These are phyloP conservation scores for Beverwykella pulmonaria DNA, from an alignment of 495 filamentous ascomycete genomes.

Conservation along the genomic window DNA sequence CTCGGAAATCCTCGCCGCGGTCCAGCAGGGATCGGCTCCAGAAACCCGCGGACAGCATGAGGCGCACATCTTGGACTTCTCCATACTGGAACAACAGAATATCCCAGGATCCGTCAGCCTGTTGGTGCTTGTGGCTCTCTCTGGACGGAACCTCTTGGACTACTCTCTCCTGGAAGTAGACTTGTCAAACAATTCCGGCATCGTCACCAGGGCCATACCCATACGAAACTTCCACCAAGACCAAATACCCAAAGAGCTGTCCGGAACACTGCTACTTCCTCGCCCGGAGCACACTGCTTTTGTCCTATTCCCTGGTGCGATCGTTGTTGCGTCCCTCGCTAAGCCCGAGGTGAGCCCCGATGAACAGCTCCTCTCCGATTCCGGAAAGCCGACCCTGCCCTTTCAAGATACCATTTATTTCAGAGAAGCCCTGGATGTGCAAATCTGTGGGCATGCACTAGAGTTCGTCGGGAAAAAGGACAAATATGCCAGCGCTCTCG, in stretches of 20 bases:
- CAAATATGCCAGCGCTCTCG: slow-evolving; percentile 64
- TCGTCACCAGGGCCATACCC: slow-evolving; percentile 55
- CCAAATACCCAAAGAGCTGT: slow-evolving; percentile 47
- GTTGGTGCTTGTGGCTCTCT: slow-evolving; percentile 37
- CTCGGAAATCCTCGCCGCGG: slow-evolving; percentile 44
- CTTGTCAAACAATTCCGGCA: slow-evolving; percentile 27
- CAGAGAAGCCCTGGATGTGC: slow-evolving; percentile 60
- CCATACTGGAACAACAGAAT: slow-evolving; percentile 40
- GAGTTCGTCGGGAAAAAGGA: slow-evolving; percentile 48
- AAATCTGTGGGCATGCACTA: slow-evolving; percentile 51
- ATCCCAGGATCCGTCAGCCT: slow-evolving; percentile 25
- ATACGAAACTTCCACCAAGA: slow-evolving; percentile 62
- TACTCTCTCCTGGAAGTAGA: slow-evolving; percentile 50
- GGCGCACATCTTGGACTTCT: slow-evolving; percentile 53
- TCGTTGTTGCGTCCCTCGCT: slow-evolving; percentile 73
- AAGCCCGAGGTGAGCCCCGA: slow-evolving; percentile 63
- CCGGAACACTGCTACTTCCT: slow-evolving; percentile 73
- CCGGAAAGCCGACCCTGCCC: slow-evolving; percentile 56
- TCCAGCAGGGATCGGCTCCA: slow-evolving; percentile 19
- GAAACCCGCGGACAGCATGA: slow-evolving; percentile 30
- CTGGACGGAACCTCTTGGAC: slow-evolving; percentile 8
- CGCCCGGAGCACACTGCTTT: slow-evolving; percentile 78
- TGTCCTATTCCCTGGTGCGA: slow-evolving; percentile 71
- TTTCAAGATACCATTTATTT: slow-evolving; percentile 88
- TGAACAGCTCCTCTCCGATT: slow-evolving; percentile 68